Base-by-base conservation (phyloP, 306 rosid species). In the Urtica urens region DNA sequence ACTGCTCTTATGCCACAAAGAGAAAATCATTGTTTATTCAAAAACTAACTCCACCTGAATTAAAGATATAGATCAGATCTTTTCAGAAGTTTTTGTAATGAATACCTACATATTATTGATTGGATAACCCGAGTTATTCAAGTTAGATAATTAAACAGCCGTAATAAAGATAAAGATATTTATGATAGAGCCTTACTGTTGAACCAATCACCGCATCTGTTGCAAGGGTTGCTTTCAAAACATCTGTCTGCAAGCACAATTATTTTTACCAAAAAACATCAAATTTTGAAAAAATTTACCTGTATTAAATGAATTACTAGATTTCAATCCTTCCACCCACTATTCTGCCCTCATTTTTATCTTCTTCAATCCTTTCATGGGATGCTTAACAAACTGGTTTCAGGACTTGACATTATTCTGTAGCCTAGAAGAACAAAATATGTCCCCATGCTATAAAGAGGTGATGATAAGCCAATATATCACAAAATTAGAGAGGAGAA, bases 201-300 rank as follows among this genome's bases (percentile, higher is more conserved):
- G 72, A 10, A 59, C 99, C 99, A 46, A 90, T 85, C 52, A 81
- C 83, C 49, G 99, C 95, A 79, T 90, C 94, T 23, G 81, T 79
- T 55, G 79, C 99, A 21, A 90, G 94, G 45, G 95, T 79, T 66
- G 92, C 99, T 77, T 90, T 90, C 69, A 84, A 75, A 62, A 82
- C 87, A 65, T 85, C 94, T 38, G 65, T 2, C 99, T 90, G 79
- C 55, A 71, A 55, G 71, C 55, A 71, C 58, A 59, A n/a, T n/a
- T n/a, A n/a, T n/a, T n/a, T n/a, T 25, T 31, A 30, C n/a, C n/a
- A n/a, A n/a, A n/a, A n/a, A n/a, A n/a, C n/a, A n/a, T n/a, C n/a
- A n/a, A n/a, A n/a, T n/a, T n/a, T n/a, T n/a, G n/a, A n/a, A n/a
- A n/a, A n/a, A n/a, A n/a, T n/a, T n/a, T n/a, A n/a, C n/a, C n/a